A percentile compares a stretch with the other conserved stretches of the same genome.
phyloP scores from a whole-genome alignment of 1,284 basidiomycete species.

The Cryptococcus jaspeensis region DNA sequence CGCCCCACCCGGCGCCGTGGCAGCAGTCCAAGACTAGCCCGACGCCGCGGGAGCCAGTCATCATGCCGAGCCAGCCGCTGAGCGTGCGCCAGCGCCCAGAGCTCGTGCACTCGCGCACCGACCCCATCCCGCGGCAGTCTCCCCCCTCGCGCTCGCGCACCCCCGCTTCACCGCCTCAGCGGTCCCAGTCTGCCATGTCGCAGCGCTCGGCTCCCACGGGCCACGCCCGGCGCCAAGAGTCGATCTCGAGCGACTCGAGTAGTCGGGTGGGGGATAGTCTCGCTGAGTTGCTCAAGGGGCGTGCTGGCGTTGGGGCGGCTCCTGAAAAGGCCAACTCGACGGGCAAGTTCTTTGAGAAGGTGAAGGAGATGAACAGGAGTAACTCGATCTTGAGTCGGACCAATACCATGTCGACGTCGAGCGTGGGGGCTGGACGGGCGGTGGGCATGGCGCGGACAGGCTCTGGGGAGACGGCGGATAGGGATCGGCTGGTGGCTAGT shows the following conservation, averaged over 20 bases:
- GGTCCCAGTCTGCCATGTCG: constrained; percentile 23
- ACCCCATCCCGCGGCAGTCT: constrained; percentile 1
- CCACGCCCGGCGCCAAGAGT: constrained; percentile 16
- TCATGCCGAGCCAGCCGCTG: constrained; percentile 10
- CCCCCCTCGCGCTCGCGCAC: constrained; percentile 1
- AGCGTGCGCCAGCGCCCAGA: constrained; percentile 9
- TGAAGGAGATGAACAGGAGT: constrained; percentile 46
- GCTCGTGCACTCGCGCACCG: constrained; percentile 10
- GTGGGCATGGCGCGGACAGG: constrained; percentile 13
- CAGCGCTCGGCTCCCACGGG: constrained; percentile 9
- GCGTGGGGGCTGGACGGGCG: background rate
- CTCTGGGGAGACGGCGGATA: constrained; percentile 3
- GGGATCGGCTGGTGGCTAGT: constrained; percentile 11
- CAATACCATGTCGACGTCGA: constrained; percentile 17
- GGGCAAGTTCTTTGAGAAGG: constrained; percentile 55
- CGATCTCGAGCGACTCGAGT: constrained; percentile 15
- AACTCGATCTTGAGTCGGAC: constrained; percentile 6
- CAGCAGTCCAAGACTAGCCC: background rate
- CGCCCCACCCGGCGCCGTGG: background rate
- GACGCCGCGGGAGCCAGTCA: constrained; percentile 7
- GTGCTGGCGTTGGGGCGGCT: constrained; percentile 8
- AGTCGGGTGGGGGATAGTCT: constrained; percentile 18
- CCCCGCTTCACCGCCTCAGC: constrained; percentile 15
- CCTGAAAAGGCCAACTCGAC: constrained; percentile 13
- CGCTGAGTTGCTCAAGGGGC: constrained; percentile 17